Conservation (phyloP, 768 basidiomycete species). For the Phaeotremella fagi region DNA sequence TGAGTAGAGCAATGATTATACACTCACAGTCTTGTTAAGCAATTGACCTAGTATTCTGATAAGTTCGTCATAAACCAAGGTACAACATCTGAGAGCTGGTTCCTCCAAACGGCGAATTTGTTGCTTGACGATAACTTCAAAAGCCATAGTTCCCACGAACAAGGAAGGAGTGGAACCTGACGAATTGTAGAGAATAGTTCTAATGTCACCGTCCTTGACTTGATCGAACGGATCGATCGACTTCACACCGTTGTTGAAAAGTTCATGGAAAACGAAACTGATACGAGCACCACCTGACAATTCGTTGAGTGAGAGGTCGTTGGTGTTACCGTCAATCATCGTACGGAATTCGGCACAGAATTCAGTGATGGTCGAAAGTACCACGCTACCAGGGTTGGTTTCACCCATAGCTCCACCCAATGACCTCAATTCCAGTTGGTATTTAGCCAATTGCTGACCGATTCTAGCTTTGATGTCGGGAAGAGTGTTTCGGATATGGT, state of each 20-base stretch:
- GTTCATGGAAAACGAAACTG: constrained; percentile 96
- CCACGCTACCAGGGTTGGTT: constrained; percentile 78
- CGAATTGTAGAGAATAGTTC: constrained; percentile 93
- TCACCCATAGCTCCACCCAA: constrained; percentile 87
- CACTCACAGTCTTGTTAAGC: constrained; percentile 73
- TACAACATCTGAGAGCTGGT: constrained; percentile 85
- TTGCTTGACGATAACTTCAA: constrained; percentile 98
- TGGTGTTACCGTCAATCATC: constrained; percentile 94
- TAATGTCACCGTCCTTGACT: constrained; percentile 96
- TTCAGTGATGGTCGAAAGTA: constrained; percentile 95
- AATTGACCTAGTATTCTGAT: constrained; percentile 92
- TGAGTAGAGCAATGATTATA: constrained; percentile 34
- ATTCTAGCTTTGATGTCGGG: constrained; percentile 98
- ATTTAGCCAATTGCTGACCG: constrained; percentile 82
- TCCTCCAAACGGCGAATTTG: constrained; percentile 97
- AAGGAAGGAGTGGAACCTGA: constrained; percentile 96
- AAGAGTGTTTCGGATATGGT: constrained; percentile 94
- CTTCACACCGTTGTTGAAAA: constrained; percentile 95
- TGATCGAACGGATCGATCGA: constrained; percentile 97
- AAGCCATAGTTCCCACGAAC: constrained; percentile 94
- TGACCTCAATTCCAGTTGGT: constrained; percentile 69
- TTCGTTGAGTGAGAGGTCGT: constrained; percentile 90
- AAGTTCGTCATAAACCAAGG: constrained; percentile 93
- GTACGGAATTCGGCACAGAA: constrained; percentile 96
- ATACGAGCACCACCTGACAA: constrained; percentile 98